A percentile compares a stretch with the other conserved stretches of the same genome.
phyloP scores from a whole-genome alignment of 169 alveolate genomes.

The Plasmodium adleri region DNA sequence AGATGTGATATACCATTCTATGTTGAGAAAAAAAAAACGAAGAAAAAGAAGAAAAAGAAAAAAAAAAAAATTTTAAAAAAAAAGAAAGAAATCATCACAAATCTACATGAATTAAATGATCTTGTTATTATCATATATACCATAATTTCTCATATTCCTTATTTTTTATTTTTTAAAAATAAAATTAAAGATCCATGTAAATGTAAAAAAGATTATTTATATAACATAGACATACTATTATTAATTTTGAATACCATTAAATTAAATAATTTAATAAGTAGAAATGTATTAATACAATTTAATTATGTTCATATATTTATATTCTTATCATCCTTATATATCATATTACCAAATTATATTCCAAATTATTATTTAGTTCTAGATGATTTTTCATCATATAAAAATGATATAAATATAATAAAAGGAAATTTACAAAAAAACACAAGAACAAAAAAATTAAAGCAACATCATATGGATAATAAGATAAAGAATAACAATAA shows the following conservation, averaged over 20 bases:
- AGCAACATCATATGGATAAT: too few relatives aligned
- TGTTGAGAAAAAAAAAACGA: background rate
- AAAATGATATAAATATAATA: conserved; percentile 13
- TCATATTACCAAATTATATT: conserved; percentile 58
- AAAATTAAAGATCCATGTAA: conserved; percentile 52
- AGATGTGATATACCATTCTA: background rate
- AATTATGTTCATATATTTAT: conserved; percentile 60
- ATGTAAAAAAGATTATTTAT: conserved; percentile 29
- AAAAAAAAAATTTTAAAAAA: conserved; percentile 6
- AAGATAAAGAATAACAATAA: background rate
- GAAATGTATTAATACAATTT: conserved; percentile 37
- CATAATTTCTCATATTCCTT: conserved; percentile 69
- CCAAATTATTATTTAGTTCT: conserved; percentile 48
- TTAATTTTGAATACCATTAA: conserved; percentile 46
- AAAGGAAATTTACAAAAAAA: conserved; percentile 25
- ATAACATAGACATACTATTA: conserved; percentile 37
- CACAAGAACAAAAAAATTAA: background rate
- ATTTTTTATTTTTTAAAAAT: conserved; percentile 68
- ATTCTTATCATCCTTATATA: conserved; percentile 45
- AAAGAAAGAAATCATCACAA: conserved; percentile 37
- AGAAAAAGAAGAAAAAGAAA: conserved; percentile 6
- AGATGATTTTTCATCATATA: conserved; percentile 53
- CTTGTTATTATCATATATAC: conserved; percentile 60
- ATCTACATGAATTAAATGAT: conserved; percentile 46
- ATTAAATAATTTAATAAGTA: conserved; percentile 37